Evolutionary conservation across 768 basidiomycete species (phyloP).

Genomic region (Pleurotus platypus): DNA sequence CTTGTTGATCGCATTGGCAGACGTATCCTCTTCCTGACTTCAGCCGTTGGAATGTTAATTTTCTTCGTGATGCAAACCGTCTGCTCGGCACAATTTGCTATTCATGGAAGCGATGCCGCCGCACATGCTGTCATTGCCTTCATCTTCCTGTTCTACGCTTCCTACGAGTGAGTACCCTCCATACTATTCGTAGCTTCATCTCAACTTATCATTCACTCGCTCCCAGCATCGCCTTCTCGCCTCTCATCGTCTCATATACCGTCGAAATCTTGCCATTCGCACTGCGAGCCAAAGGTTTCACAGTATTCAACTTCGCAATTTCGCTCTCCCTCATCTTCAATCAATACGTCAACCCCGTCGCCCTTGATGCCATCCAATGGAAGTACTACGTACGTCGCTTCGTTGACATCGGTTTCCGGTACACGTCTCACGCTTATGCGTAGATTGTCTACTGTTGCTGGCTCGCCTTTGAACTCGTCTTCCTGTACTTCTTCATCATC

Average conservation of each 20-base stretch:
- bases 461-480: constrained; percentile 63
- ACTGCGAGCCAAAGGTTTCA: constrained; percentile 85
- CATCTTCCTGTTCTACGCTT: no score
- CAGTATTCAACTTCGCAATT: constrained; percentile 74
- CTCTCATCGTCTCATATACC: constrained; percentile 83
- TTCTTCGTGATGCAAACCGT: constrained; percentile 70
- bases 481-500: constrained; percentile 62
- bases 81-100: constrained; percentile 54
- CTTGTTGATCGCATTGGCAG: constrained; percentile 67
- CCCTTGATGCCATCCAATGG: constrained; percentile 49
- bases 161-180: constrained; percentile 60
- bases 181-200: neutral
- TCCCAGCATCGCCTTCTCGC: constrained; percentile 70
- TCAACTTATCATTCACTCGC: neutral
- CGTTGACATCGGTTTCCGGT: neutral
- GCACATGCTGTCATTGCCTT: constrained; percentile 76
- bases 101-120: constrained; percentile 35
- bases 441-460: constrained; percentile 69
- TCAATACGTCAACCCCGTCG: constrained; percentile 70
- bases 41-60: constrained; percentile 53
- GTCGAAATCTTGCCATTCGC: constrained; percentile 84
- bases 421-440: constrained; percentile 14
- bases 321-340: constrained; percentile 84
- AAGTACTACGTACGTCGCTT: constrained; percentile 62
- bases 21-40: constrained; percentile 66